Evolutionary conservation across 192 early-diverging fungal genomes (phyloP).

Genomic region (Rhizophlyctis rosea): DNA sequence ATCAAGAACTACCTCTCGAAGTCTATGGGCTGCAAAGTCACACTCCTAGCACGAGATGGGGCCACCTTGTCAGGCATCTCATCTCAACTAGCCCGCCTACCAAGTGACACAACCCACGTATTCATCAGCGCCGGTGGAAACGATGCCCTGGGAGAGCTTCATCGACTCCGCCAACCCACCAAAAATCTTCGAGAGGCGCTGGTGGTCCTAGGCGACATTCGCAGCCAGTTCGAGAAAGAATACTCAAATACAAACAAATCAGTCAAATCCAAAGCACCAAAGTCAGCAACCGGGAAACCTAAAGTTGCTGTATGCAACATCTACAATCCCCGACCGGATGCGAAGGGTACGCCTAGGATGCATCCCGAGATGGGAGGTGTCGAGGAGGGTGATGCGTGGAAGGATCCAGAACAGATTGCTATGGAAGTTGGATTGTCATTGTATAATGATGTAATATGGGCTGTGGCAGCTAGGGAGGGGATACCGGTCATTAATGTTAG

Average conservation of each 20-base stretch:
- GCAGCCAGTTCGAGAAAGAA: neutral
- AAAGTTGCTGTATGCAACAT: neutral
- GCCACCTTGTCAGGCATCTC: neutral
- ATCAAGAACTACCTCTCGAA: neutral
- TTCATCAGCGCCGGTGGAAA: conserved; percentile 1
- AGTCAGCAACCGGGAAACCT: neutral
- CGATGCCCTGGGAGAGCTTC: neutral
- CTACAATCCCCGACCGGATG: neutral
- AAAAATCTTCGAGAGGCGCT: neutral
- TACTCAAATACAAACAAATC: neutral
- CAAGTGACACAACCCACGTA: neutral
- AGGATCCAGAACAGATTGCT: neutral
- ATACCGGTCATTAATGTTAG: neutral
- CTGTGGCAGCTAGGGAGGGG: neutral
- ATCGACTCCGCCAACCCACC: neutral
- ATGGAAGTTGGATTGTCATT: neutral
- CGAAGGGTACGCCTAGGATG: neutral
- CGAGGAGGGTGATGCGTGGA: neutral
- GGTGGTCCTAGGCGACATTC: neutral
- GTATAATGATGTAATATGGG: neutral
- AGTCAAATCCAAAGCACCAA: neutral
- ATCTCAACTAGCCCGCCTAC: neutral
- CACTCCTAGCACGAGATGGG: neutral
- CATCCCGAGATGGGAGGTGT: neutral
- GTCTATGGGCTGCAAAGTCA: neutral